phyloP scores from a whole-genome alignment of 192 early-diverging fungal species.

The Linnemannia schmuckeri region DNA sequence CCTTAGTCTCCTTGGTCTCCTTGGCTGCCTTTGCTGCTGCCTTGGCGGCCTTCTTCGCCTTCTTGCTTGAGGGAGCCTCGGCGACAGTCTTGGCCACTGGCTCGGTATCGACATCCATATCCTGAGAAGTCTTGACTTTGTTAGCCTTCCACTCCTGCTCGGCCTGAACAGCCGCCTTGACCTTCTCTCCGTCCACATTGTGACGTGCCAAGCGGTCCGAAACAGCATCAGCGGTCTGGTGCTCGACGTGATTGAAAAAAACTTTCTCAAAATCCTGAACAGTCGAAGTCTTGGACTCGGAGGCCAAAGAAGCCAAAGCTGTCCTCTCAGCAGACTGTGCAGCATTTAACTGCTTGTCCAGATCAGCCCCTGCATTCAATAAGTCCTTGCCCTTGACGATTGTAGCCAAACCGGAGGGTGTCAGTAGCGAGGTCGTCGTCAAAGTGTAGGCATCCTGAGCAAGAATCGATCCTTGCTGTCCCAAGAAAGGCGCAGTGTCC shows the following conservation, averaged over 20 bases:
- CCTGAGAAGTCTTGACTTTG: constrained; percentile 3
- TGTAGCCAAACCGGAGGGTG: constrained; percentile 14
- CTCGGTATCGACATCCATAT: constrained; percentile 36
- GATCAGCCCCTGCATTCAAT: not conserved
- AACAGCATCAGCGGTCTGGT: constrained; percentile 24
- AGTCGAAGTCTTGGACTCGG: constrained; percentile 27
- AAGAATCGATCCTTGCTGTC: constrained; percentile 22
- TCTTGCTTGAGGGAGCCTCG: not conserved
- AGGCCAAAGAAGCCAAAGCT: constrained; percentile 24
- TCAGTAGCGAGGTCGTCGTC: constrained; percentile 36
- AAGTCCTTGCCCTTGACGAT: constrained; percentile 23
- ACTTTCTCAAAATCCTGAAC: constrained; percentile 41
- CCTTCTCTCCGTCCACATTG: constrained; percentile 18
- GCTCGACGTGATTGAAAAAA: constrained; percentile 53
- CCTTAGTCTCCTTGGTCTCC: constrained; percentile 11
- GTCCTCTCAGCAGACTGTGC: constrained; percentile 42
- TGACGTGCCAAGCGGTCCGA: constrained; percentile 14
- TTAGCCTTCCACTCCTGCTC: not conserved
- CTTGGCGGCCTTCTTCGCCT: constrained; percentile 8
- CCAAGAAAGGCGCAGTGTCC: constrained; percentile 48
- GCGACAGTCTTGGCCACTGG: not conserved
- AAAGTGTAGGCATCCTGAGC: constrained; percentile 40
- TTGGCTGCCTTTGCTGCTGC: constrained; percentile 1
- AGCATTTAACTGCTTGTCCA: constrained; percentile 31
- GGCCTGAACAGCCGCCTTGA: constrained; percentile 14